Percentiles rank a stretch among this genome's conserved stretches.
These are phyloP conservation scores for Sordariomycetes sp. DNA, from an alignment of 2,329 filamentous ascomycete genomes.

Conservation along the genomic window DNA sequence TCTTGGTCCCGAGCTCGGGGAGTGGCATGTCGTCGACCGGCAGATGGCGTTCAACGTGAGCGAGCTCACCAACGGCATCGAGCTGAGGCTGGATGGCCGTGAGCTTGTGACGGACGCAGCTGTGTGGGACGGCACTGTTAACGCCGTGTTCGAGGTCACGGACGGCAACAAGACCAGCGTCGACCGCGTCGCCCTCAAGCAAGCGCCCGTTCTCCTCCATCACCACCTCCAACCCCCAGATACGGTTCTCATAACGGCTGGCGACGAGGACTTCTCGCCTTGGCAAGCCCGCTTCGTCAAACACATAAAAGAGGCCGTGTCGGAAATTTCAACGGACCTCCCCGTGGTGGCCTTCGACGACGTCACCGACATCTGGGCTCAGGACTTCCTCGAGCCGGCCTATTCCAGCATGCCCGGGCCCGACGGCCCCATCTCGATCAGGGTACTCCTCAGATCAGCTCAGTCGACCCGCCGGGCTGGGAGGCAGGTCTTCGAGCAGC, in stretches of 20 bases:
- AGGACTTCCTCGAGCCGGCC: constrained; percentile 26
- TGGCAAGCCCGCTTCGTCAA: constrained; percentile 11
- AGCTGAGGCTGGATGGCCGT: constrained; percentile 23
- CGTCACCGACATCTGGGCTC: constrained; percentile 22
- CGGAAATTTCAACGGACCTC: constrained; percentile 9
- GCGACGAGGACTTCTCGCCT: background rate
- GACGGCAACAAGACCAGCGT: constrained; percentile 8
- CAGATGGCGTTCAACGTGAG: constrained; percentile 16
- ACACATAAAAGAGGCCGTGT: constrained; percentile 8
- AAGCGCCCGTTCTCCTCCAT: constrained; percentile 25
- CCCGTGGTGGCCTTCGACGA: constrained; percentile 12
- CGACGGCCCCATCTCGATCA: constrained; percentile 17
- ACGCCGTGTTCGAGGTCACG: constrained; percentile 16
- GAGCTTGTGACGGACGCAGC: constrained; percentile 8
- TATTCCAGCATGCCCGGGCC: constrained; percentile 27
- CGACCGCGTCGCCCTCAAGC: constrained; percentile 19
- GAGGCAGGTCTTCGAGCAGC: constrained; percentile 18
- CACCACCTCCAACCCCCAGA: constrained; percentile 21
- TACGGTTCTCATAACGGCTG: constrained; percentile 14
- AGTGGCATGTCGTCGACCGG: constrained; percentile 16
- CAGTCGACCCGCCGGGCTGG: constrained; percentile 17
- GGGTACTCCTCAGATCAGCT: constrained; percentile 19
- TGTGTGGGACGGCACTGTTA: constrained; percentile 18
- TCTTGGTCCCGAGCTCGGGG: background rate
- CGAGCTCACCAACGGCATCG: constrained; percentile 17